Percentiles rank a stretch among this genome's conserved stretches.
Evolutionary conservation across 2,329 filamentous ascomycete genomes (phyloP).

Genomic region (Ciborinia camelliae): DNA sequence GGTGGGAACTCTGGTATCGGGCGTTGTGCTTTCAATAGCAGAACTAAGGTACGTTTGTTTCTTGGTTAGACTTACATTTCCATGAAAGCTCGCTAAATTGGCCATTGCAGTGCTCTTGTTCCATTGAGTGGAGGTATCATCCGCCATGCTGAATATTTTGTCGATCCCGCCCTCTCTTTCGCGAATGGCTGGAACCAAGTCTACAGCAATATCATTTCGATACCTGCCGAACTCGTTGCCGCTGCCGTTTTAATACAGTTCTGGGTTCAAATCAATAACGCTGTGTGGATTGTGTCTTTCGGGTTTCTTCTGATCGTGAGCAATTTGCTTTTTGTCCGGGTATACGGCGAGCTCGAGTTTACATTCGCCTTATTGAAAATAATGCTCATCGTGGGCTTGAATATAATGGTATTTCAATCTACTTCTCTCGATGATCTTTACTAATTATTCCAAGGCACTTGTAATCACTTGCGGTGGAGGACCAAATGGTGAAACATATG

Average conservation of each 20-base stretch:
- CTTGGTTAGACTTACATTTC: rapidly evolving
- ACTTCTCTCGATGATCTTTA: too few relatives aligned
- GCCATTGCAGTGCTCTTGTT: constrained; percentile 28
- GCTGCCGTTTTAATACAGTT: constrained; percentile 60
- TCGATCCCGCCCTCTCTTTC: constrained; percentile 39
- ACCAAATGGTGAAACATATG: constrained; percentile 54
- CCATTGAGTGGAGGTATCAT: constrained; percentile 40
- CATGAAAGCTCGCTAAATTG: neutral
- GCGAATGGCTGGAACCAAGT: constrained; percentile 37
- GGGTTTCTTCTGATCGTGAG: constrained; percentile 40
- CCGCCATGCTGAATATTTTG: constrained; percentile 37
- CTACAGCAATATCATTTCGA: constrained; percentile 35
- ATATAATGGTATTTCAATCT: constrained; percentile 44
- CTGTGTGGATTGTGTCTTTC: constrained; percentile 42
- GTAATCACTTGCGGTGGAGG: constrained; percentile 52
- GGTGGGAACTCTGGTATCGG: constrained; percentile 43
- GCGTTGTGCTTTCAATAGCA: constrained; percentile 49
- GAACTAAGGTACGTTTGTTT: constrained; percentile 43
- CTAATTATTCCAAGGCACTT: constrained; percentile 31
- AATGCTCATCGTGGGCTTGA: constrained; percentile 58
- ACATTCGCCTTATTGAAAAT: constrained; percentile 54
- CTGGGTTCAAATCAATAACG: constrained; percentile 57
- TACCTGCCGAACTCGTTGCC: constrained; percentile 56
- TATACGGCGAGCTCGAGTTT: constrained; percentile 53
- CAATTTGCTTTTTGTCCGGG: constrained; percentile 39